Evolutionary conservation across 2,329 filamentous ascomycete species (phyloP).

Genomic region (Didymella lethalis): DNA sequence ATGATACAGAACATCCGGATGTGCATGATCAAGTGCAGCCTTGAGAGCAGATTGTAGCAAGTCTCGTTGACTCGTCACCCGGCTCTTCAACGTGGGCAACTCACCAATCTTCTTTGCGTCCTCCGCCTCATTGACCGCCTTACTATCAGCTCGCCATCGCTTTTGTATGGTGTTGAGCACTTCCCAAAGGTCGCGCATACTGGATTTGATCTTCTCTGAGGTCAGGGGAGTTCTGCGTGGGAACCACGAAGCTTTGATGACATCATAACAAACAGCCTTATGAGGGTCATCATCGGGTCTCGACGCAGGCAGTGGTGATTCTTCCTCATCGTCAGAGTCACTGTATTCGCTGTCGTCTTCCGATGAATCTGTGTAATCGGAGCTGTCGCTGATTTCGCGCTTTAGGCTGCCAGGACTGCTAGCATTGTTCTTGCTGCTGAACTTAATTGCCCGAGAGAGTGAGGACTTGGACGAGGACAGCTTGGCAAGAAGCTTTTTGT

Average conservation of each 20-base stretch:
- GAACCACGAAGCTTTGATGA: conserved; percentile 68
- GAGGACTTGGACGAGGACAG: conserved; percentile 37
- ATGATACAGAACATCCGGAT: conserved; percentile 56
- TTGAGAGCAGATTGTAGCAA: conserved; percentile 62
- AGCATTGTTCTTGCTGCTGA: conserved; percentile 26
- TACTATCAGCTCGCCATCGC: conserved; percentile 66
- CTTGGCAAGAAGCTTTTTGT: conserved; percentile 50
- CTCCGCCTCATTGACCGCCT: conserved; percentile 65
- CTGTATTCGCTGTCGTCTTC: conserved; percentile 62
- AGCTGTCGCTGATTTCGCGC: conserved; percentile 53
- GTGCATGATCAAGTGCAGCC: conserved; percentile 56
- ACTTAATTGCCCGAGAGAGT: conserved; percentile 29
- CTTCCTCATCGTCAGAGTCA: conserved; percentile 62
- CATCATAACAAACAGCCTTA: conserved; percentile 64
- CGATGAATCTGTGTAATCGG: conserved; percentile 57
- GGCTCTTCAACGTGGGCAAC: conserved; percentile 62
- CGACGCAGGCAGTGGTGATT: conserved; percentile 62
- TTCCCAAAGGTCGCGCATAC: conserved; percentile 66
- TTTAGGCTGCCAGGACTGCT: conserved; percentile 27
- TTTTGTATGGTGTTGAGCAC: conserved; percentile 67
- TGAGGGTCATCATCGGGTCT: conserved; percentile 63
- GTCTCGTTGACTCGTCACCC: conserved; percentile 65
- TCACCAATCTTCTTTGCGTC: conserved; percentile 64
- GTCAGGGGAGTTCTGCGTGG: conserved; percentile 60
- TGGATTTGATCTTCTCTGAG: conserved; percentile 62